Evolutionary conservation across 2,329 filamentous ascomycete species (phyloP), one percentile per base, ranked within the genome.

Genomic region (Diaporthe longicolla): DNA sequence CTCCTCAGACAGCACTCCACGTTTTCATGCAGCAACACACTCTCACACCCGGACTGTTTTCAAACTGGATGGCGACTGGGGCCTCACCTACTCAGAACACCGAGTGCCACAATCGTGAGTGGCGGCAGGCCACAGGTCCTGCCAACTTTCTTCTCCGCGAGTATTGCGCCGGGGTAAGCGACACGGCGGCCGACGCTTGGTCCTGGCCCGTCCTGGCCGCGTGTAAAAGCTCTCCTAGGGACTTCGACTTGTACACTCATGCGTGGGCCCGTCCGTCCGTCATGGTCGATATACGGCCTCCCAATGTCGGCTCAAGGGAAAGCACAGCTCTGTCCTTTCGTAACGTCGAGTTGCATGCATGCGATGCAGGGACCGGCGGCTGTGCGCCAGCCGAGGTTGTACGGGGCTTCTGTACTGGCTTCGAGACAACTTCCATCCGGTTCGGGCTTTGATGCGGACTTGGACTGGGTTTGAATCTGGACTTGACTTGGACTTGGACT

Each of bases 381-480:
- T 52, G 21, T 52, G 45, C 32, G 63, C 29, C 37, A 52, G 63
- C 63, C 63, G 63, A 66, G 63, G 63, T 66, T 52, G 63, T 66
- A 52, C 63, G 63, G 63, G 63, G n/a, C 15, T 9, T 35, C 29
- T 66, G 29, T 52, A 1, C 32, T 52, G 45, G 24, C 63, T 37
- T 66, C 63, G 45, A 66, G 63, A 66, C 63, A 52, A 13, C 45
- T 37, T 66, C 45, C 48, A 26, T 26, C 45, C 63, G 45, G n/a
- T 66, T n/a, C 63, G 45, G 45, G 63, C 21, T 66, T 66, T 35
- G 63, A 21, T 21, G 37, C 32, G 29, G 54, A 21, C 26, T 32
- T 54, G 52, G 52, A 65, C 43, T 65, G 4, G 45, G 10, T 17
- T 9, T 48, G 45, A 7, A 40, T 4, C 37, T 13, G 37, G 37